Evolutionary conservation across 805 yeast genomes (phyloP).

Genomic region (Cyberlindnera galapagoensis): DNA sequence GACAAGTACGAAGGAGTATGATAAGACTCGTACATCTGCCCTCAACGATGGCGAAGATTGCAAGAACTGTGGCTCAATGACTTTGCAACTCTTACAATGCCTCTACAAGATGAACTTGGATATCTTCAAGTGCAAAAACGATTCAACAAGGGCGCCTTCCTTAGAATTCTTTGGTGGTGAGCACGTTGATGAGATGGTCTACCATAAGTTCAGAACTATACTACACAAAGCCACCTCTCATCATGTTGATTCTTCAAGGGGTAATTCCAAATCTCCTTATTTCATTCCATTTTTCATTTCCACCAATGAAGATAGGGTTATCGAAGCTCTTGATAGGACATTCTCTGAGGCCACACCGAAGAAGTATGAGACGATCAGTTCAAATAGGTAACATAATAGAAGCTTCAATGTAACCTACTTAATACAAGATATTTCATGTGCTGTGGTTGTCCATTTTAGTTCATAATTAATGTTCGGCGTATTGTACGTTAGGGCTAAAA

Average conservation of each 20-base stretch:
- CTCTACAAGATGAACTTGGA: constrained; percentile 22
- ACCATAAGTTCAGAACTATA: constrained; percentile 21
- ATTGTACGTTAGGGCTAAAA: too few species aligned
- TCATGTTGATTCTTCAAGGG: constrained; percentile 15
- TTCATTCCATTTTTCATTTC: constrained; percentile 25
- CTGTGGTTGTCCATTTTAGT: too few species aligned
- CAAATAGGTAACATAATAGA: constrained; percentile 18
- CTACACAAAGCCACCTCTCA: constrained; percentile 23
- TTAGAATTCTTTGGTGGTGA: constrained; percentile 19
- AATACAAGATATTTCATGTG: too few species aligned
- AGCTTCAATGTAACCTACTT: constrained; percentile 21
- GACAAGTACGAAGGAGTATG: too few species aligned
- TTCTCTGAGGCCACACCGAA: constrained; percentile 18
- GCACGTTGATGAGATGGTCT: constrained; percentile 24
- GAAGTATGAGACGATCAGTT: constrained; percentile 23
- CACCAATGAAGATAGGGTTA: constrained; percentile 19
- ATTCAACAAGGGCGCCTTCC: constrained; percentile 12
- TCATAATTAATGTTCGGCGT: too few species aligned
- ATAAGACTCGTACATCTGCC: too few species aligned
- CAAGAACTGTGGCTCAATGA: too few species aligned
- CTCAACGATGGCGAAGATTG: too few species aligned
- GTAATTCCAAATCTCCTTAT: constrained; percentile 18
- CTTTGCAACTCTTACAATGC: constrained; percentile 23
- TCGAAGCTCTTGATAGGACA: constrained; percentile 23
- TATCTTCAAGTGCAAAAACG: constrained; percentile 22